These are phyloP conservation scores for Rhodotorula mucilaginosa DNA, from an alignment of 1,284 basidiomycete genomes.

Conservation along the genomic window DNA sequence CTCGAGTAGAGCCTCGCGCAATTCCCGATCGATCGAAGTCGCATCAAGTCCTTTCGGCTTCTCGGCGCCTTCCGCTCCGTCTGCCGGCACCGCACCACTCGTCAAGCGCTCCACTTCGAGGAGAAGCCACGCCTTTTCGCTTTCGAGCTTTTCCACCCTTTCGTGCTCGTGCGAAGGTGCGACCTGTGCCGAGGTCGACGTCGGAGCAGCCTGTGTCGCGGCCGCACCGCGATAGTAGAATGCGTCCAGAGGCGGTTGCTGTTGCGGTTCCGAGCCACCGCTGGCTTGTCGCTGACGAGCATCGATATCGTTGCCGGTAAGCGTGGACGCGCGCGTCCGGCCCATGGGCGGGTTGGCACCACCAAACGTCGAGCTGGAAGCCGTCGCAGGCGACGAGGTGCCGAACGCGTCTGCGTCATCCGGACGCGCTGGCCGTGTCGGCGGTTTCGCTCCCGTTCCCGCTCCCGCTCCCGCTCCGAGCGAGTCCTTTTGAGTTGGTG, in stretches of 20 bases:
- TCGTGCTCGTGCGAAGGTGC: too few species aligned
- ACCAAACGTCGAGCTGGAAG: not conserved
- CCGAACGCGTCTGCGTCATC: constrained; percentile 28
- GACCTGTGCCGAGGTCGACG: not conserved
- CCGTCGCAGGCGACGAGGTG: not conserved
- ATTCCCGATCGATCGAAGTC: constrained; percentile 32
- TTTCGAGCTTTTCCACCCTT: constrained; percentile 44
- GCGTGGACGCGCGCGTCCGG: not conserved
- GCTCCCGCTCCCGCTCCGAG: not conserved
- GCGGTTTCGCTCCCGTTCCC: constrained; percentile 8
- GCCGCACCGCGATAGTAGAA: constrained; percentile 22
- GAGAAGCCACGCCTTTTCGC: constrained; percentile 23
- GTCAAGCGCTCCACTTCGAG: not conserved
- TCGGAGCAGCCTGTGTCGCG: not conserved
- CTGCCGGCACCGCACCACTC: constrained; percentile 31
- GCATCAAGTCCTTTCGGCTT: constrained; percentile 59
- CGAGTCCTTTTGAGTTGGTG: not conserved
- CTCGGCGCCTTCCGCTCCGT: constrained; percentile 2
- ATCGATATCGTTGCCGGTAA: not conserved
- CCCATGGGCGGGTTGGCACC: not conserved
- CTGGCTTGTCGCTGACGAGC: not conserved
- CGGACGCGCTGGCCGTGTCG: constrained; percentile 21
- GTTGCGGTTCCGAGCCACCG: constrained; percentile 14
- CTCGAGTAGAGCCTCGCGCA: constrained; percentile 55
- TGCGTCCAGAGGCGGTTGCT: constrained; percentile 16